Evolutionary conservation across 2,329 filamentous ascomycete genomes (phyloP).

Genomic region (Aspergillus novoparasiticus): DNA sequence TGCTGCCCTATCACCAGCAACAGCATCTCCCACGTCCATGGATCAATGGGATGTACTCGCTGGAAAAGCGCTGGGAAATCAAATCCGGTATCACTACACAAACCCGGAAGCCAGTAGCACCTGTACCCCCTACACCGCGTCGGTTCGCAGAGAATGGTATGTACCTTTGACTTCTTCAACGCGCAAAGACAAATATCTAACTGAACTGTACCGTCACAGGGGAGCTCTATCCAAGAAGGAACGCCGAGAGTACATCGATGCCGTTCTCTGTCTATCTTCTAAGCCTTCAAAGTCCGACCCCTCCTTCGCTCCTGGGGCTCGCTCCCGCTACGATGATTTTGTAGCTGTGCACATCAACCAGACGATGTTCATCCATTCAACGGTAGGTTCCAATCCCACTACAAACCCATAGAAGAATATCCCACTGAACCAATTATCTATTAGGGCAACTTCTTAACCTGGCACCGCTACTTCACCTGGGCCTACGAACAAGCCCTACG

Average conservation of each 20-base stretch:
- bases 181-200: neutral
- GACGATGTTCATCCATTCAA: conserved; percentile 48
- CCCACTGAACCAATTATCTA: neutral
- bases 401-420: neutral
- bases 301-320: conserved; percentile 45
- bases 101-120: conserved; percentile 7
- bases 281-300: conserved; percentile 16
- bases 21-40: conserved; percentile 6
- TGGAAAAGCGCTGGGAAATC: conserved; percentile 12
- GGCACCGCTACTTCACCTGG: conserved; percentile 49
- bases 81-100: conserved; percentile 13
- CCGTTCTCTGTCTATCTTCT: conserved; percentile 46
- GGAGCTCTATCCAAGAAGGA: conserved; percentile 8
- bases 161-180: neutral
- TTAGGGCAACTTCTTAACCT: conserved; percentile 41
- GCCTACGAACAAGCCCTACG: conserved; percentile 48
- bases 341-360: conserved; percentile 54
- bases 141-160: conserved; percentile 24
- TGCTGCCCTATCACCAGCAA: conserved; percentile 10
- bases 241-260: conserved; percentile 44
- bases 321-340: conserved; percentile 55
- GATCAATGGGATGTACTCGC: conserved; percentile 17
- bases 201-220: neutral
- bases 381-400: conserved; percentile 19
- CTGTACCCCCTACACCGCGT: conserved; percentile 18